Conservation (phyloP, 495 filamentous ascomycete species). For the Rhypophila decipiens region DNA sequence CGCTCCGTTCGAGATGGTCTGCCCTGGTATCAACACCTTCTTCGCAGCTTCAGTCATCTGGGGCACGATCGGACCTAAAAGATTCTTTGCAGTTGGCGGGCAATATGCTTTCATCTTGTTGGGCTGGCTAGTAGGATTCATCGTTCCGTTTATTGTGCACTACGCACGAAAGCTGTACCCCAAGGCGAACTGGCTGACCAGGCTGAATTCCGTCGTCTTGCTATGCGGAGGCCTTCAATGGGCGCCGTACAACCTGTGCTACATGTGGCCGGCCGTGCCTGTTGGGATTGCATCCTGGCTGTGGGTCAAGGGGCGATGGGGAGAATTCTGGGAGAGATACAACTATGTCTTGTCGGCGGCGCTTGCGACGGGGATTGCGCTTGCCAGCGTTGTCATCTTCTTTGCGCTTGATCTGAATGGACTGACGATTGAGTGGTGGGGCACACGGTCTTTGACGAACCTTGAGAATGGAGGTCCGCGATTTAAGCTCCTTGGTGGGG, state of each 20-base stretch:
- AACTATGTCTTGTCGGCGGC: constrained; percentile 32
- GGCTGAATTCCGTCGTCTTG: constrained; percentile 30
- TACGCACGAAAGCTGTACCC: constrained; percentile 15
- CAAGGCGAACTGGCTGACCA: constrained; percentile 21
- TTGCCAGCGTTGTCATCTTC: constrained; percentile 33
- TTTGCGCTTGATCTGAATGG: constrained; percentile 26
- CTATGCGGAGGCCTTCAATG: constrained; percentile 24
- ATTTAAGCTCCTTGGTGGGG: constrained; percentile 20
- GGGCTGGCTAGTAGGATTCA: constrained; percentile 29
- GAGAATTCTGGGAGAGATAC: constrained; percentile 20
- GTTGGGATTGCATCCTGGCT: constrained; percentile 32
- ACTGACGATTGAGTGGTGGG: constrained; percentile 28
- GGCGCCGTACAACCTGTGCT: constrained; percentile 31
- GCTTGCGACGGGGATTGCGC: constrained; percentile 26
- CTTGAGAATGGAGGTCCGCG: no score
- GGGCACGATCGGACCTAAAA: constrained; percentile 35
- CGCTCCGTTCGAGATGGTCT: constrained; percentile 30
- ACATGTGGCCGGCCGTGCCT: constrained; percentile 26
- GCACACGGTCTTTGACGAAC: no score
- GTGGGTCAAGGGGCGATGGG: constrained; percentile 29
- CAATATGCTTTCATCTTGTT: constrained; percentile 29
- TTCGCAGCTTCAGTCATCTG: constrained; percentile 35
- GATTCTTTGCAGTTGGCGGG: constrained; percentile 30
- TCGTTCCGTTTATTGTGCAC: constrained; percentile 23
- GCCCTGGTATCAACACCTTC: constrained; percentile 33